A percentile compares a stretch with the other conserved stretches of the same genome.
phyloP scores from a whole-genome alignment of 495 filamentous ascomycete species.

The Niebla homalea region DNA sequence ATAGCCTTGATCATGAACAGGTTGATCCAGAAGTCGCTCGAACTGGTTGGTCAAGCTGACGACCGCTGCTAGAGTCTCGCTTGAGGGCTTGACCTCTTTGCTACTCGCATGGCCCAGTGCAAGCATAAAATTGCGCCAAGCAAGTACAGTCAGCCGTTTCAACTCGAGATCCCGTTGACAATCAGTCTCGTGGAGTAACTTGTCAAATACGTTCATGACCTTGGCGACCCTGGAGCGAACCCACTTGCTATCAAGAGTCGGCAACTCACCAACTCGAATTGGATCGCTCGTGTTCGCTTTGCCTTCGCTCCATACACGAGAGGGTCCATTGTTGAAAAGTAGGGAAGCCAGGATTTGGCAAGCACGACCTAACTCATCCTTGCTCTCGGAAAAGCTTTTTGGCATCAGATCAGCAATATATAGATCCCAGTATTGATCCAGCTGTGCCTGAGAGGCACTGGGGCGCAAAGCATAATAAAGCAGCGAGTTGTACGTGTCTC shows the following conservation, averaged over 20 bases:
- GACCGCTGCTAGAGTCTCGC: conserved; percentile 67
- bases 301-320: conserved; percentile 59
- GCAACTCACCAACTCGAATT: conserved; percentile 58
- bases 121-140: conserved; percentile 58
- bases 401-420: conserved; percentile 43
- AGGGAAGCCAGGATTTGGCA: conserved; percentile 54
- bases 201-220: conserved; percentile 46
- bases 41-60: conserved; percentile 55
- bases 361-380: conserved; percentile 35
- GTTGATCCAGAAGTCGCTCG: conserved; percentile 48
- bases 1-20: conserved; percentile 1
- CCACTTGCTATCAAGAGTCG: conserved; percentile 74
- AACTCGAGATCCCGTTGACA: conserved; percentile 30
- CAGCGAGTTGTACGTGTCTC: conserved; percentile 61
- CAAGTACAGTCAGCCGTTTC: conserved; percentile 33
- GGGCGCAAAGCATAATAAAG: conserved; percentile 81
- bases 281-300: conserved; percentile 44
- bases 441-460: conserved; percentile 39
- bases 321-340: conserved; percentile 35
- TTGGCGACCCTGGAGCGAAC: conserved; percentile 51
- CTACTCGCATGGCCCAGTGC: conserved; percentile 63
- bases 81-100: conserved; percentile 82
- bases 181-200: conserved; percentile 35
- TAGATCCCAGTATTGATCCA: conserved; percentile 69
- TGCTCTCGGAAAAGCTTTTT: conserved; percentile 21